Percentiles rank a stretch among this genome's conserved stretches.
Conservation (phyloP, 331 rosid genomes). For the Erythrophleum ivorense region DNA sequence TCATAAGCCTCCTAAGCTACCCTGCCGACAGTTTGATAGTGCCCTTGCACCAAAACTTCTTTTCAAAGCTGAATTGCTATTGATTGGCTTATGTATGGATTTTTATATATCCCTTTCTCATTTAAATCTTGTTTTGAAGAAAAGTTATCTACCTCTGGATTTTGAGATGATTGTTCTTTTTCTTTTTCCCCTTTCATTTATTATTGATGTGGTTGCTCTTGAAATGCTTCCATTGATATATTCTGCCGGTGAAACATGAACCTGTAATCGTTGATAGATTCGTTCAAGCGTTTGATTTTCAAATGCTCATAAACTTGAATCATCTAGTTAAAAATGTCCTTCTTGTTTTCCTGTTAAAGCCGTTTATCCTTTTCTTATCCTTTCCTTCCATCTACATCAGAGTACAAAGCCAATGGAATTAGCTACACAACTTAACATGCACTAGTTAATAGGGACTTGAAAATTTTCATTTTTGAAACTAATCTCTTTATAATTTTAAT, state of each 20-base stretch:
- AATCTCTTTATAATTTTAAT: too few species aligned
- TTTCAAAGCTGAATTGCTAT: too few species aligned
- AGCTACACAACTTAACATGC: too few species aligned
- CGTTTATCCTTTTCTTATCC: background rate
- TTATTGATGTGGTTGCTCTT: background rate
- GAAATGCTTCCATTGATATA: background rate
- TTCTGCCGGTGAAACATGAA: background rate
- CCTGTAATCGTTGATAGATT: background rate
- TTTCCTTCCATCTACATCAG: background rate
- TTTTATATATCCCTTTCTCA: background rate
- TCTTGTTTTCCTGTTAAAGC: background rate
- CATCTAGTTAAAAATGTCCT: background rate
- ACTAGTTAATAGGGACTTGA: too few species aligned
- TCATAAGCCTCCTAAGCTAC: background rate
- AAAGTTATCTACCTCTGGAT: too few species aligned
- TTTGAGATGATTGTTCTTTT: too few species aligned
- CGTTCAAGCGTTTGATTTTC: background rate
- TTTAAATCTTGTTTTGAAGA: background rate
- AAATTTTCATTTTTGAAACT: too few species aligned
- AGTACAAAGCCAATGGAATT: too few species aligned
- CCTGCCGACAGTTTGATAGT: constrained; percentile 45
- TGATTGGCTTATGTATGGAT: constrained; percentile 11
- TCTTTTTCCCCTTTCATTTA: too few species aligned
- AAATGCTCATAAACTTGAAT: background rate
- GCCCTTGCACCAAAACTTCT: constrained; percentile 32